phyloP scores from a whole-genome alignment of 1,139 yeast genomes.

The Sugiyamaella xylanicola region DNA sequence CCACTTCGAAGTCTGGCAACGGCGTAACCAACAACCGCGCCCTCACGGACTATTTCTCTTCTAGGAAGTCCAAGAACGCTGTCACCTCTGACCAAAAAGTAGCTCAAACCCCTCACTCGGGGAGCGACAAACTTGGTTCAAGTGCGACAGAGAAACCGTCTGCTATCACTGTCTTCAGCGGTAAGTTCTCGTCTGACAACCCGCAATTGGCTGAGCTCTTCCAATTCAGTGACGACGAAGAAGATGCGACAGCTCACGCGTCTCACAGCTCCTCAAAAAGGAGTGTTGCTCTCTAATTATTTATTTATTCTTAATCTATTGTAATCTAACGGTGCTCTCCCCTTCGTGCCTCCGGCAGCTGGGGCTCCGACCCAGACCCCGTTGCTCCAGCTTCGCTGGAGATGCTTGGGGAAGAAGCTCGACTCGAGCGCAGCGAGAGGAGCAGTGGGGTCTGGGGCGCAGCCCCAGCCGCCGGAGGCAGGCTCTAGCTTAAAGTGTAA shows the following conservation, averaged over 20 bases:
- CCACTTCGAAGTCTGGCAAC: no score
- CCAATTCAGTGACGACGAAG: constrained; percentile 1
- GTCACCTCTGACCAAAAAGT: no score
- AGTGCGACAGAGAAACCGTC: not conserved
- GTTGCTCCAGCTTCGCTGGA: not conserved
- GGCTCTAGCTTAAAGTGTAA: constrained; percentile 6
- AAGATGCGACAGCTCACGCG: not conserved
- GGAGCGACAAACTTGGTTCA: not conserved
- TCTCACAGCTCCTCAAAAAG: not conserved
- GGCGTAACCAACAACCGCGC: not conserved
- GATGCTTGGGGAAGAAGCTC: not conserved
- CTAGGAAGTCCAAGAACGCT: constrained; percentile 3
- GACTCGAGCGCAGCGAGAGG: no score
- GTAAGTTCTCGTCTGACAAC: not conserved
- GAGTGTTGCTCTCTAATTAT: not conserved
- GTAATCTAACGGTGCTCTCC: no score
- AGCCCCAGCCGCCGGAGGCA: not conserved
- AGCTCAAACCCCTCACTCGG: no score
- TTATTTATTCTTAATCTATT: not conserved
- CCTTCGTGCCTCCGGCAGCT: not conserved
- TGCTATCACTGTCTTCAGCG: not conserved
- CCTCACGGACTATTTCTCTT: constrained; percentile 11
- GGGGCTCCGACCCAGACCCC: not conserved
- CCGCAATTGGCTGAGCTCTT: not conserved
- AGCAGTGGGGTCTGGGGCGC: not conserved